Evolutionary conservation across 1,139 yeast genomes (phyloP), one percentile per base, ranked within the genome.

Genomic region (Pichia sp.): DNA sequence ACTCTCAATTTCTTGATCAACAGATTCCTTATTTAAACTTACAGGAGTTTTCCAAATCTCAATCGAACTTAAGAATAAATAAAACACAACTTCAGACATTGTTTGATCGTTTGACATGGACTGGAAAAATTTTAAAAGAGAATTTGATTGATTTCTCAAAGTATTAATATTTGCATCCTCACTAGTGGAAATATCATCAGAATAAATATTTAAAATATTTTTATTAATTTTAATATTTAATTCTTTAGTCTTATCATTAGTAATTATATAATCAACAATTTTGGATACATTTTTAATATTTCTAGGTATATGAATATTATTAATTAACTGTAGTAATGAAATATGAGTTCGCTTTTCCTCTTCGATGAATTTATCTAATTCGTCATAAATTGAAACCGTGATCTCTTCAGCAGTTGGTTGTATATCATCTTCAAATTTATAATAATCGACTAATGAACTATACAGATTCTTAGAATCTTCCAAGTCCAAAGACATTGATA

Each of bases 221-320:
- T 11, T 33, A 39, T 46, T 36, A 4, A 36, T 4, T 7, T 33
- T 9, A 26, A 52, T 32, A 27, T 35, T 42, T 29, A 46, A 44
- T 3, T 48, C 42, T 7, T 39, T 34, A 5, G 44, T 33, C 5
- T 40, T 31, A 38, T 47, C 38, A 43, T 80, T 83, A 3, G 65
- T 67, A 30, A 79, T 53, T 82, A 80, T 75, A 28, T 73, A 66
- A 47, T 40, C 42, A 6, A 49, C 48, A 35, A 46, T 49, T 33
- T 46, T 49, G 7, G 37, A 44, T 4, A 46, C 44, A 34, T 49
- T 49, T 29, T 46, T 45, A 10, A 46, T 43, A 26, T 45, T 46
- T 43, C 49, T 42, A 5, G 52, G 52, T 26, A 49, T 43, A 29
- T 44, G 43, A 34, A 49, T 37, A 3, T 43, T 35, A 10, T 25